phyloP scores from a whole-genome alignment of 192 early-diverging fungal species.

The Oehlia diaphana region DNA sequence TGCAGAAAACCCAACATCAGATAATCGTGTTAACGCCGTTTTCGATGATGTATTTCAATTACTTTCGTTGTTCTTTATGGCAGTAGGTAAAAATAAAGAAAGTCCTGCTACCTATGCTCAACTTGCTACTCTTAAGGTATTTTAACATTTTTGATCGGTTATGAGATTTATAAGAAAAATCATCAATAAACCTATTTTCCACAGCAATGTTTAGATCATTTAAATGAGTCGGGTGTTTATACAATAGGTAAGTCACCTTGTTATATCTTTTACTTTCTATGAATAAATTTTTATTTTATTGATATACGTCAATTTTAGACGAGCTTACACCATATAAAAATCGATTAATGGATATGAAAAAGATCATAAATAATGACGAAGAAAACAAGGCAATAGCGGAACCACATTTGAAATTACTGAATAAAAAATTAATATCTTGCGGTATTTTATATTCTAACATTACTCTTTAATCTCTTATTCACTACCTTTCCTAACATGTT shows the following conservation, averaged over 20 bases:
- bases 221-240: slow-evolving; percentile 62
- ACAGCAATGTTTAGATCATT: slow-evolving; percentile 22
- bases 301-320: slow-evolving; percentile 32
- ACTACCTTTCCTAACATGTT: neutral
- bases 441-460: slow-evolving; percentile 31
- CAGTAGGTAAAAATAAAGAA: slow-evolving; percentile 73
- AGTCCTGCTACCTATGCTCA: slow-evolving; percentile 77
- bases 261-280: too few species aligned
- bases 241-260: slow-evolving; percentile 44
- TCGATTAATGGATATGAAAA: slow-evolving; percentile 58
- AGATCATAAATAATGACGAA: slow-evolving; percentile 54
- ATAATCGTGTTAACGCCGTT: slow-evolving; percentile 64
- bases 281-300: slow-evolving; percentile 16
- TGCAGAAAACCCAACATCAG: slow-evolving; percentile 23
- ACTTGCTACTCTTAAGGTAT: slow-evolving; percentile 72
- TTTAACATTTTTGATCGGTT: neutral
- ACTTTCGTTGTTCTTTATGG: slow-evolving; percentile 76
- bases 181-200: neutral
- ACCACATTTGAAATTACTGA: slow-evolving; percentile 43
- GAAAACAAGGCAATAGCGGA: slow-evolving; percentile 39
- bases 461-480: neutral
- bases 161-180: neutral
- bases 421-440: slow-evolving; percentile 41
- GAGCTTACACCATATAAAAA: slow-evolving; percentile 62
- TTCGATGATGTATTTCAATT: slow-evolving; percentile 77